Evolutionary conservation across 345 rosid species (phyloP).

Genomic region (Carallia brachiata): DNA sequence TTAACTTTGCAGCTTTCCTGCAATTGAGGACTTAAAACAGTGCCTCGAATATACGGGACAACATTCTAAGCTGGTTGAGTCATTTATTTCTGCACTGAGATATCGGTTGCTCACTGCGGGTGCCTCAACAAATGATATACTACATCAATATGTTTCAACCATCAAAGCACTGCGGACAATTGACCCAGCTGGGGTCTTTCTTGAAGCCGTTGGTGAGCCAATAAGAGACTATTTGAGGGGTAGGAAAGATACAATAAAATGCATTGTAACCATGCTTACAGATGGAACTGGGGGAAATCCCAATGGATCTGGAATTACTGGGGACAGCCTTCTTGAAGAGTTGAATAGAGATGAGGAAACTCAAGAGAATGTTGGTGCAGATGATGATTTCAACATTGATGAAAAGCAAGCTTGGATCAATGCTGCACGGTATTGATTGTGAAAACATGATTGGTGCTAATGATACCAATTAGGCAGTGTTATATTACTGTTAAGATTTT

Average conservation of each 20-base stretch:
- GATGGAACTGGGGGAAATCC: conserved; percentile 86
- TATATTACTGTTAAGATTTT: not conserved
- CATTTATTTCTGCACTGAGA: conserved; percentile 83
- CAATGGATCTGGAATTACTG: conserved; percentile 75
- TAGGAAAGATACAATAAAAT: conserved; percentile 91
- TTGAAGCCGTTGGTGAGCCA: conserved; percentile 96
- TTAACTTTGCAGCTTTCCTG: conserved; percentile 64
- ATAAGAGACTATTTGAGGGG: conserved; percentile 89
- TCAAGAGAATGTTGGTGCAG: conserved; percentile 63
- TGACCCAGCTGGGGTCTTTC: conserved; percentile 90
- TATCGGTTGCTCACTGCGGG: conserved; percentile 96
- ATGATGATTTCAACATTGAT: conserved; percentile 77
- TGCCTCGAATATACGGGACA: conserved; percentile 96
- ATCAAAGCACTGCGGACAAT: conserved; percentile 92
- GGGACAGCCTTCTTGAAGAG: conserved; percentile 98
- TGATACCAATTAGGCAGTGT: not conserved
- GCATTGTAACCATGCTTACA: conserved; percentile 97
- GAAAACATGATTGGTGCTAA: not conserved
- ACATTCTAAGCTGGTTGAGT: conserved; percentile 87
- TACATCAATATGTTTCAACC: conserved; percentile 96
- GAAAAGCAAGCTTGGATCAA: conserved; percentile 90
- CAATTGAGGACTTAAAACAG: conserved; percentile 91
- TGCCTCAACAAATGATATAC: conserved; percentile 97
- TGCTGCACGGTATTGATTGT: conserved; percentile 43
- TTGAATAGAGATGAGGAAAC: conserved; percentile 88